phyloP scores from a whole-genome alignment of 83 land plant species.

The Thuja plicata region DNA sequence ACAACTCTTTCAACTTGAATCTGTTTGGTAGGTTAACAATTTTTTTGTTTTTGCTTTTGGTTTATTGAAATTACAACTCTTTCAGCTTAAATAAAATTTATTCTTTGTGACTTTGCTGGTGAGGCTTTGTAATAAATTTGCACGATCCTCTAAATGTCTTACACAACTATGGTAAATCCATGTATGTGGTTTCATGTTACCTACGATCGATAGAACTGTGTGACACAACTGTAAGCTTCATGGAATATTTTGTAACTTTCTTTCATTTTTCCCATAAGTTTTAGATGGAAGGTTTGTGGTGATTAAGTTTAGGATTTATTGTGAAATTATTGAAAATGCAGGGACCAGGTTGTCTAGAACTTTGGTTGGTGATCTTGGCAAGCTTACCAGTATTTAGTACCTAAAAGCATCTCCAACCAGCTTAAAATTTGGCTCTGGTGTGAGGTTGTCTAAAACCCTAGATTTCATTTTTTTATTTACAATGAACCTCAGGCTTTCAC shows the following conservation, averaged over 20 bases:
- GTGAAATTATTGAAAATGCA: background rate
- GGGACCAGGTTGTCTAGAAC: conserved; percentile 42
- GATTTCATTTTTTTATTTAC: background rate
- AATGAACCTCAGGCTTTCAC: no score
- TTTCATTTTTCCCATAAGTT: background rate
- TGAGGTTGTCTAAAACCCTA: background rate
- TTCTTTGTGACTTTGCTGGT: conserved; percentile 5
- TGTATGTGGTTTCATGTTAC: conserved; percentile 32
- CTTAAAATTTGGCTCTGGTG: no score
- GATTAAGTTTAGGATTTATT: background rate
- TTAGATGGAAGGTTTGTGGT: background rate
- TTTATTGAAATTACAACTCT: no score
- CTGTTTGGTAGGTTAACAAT: no score
- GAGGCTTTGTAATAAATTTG: conserved; percentile 41
- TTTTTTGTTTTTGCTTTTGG: no score
- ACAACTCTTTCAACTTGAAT: no score
- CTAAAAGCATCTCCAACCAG: conserved; percentile 26
- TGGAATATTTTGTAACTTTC: background rate
- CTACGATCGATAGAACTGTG: conserved; percentile 64
- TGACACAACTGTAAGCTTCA: conserved; percentile 61
- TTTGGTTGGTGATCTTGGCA: conserved; percentile 51
- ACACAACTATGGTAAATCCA: conserved; percentile 61
- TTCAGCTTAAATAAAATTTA: no score
- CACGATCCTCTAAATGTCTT: conserved; percentile 42
- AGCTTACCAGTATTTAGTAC: conserved; percentile 36